Conservation (phyloP, 1,139 yeast species). For the Debaryomycetaceae sp. region DNA sequence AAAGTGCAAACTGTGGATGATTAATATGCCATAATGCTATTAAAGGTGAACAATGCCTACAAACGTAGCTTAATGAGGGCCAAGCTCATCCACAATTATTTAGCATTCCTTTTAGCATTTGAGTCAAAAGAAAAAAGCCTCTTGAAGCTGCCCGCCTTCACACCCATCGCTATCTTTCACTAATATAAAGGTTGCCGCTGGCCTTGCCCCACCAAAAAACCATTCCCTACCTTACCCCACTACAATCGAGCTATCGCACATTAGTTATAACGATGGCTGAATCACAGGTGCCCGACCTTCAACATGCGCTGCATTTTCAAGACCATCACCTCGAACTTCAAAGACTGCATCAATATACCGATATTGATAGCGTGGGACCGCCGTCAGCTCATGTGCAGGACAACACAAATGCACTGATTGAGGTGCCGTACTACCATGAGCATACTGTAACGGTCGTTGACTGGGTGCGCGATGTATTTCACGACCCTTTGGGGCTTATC, state of each 20-base stretch:
- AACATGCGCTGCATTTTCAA: conserved; percentile 10
- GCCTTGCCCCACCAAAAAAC: no score
- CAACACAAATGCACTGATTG: conserved; percentile 13
- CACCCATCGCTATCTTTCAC: background rate
- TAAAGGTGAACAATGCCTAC: conserved; percentile 1
- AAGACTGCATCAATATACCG: conserved; percentile 4
- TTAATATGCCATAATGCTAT: conserved; percentile 1
- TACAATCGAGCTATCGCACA: no score
- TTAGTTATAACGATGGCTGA: conserved; percentile 9
- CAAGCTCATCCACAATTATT: background rate
- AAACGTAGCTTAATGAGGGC: no score
- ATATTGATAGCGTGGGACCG: conserved; percentile 2
- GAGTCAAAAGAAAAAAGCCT: background rate
- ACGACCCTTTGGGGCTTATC: conserved; percentile 37
- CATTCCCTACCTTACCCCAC: no score
- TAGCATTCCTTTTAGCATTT: background rate
- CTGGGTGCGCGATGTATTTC: conserved; percentile 35
- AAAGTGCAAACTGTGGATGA: conserved; percentile 18
- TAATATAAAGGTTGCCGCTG: conserved; percentile 3
- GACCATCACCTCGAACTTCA: conserved; percentile 9
- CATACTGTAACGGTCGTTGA: conserved; percentile 41
- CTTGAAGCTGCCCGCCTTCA: background rate
- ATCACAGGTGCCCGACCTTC: conserved; percentile 20
- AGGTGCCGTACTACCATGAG: conserved; percentile 40
- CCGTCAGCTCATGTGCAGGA: conserved; percentile 8